Evolutionary conservation across 352 stramenopile species (phyloP), one percentile per base, ranked within the genome.

Genomic region (Lagenidium giganteum): DNA sequence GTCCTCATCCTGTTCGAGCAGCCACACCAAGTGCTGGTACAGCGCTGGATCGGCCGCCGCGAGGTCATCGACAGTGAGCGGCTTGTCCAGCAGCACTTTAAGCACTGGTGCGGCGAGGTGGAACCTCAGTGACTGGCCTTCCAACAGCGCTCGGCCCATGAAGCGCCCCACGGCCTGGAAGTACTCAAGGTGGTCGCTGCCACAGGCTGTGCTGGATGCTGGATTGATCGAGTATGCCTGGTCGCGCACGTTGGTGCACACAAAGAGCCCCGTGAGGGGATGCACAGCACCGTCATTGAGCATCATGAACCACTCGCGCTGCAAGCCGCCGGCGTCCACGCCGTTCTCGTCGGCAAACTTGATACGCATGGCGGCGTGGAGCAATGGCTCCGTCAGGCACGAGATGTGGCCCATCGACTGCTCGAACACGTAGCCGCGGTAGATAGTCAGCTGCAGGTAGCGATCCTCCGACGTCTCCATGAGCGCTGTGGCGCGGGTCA

Each of bases 111-210:
- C 61, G 3, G 64, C 64, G 4, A 91, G 51, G 6, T 58, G 61
- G 20, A 67, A 70, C 1, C 48, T 42, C 14, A 89, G 47, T 24
- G 86, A 44, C 25, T 80, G 69, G 21, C 79, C 74, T 33, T 87
- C 72, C 12, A 92, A 55, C 5, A 94, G 46, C 16, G 79, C 71
- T 35, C 89, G 87, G 32, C 72, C 76, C 17, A 94, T 24, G 5
- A 92, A 25, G 3, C 81, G 65, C 3, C 74, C 72, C 29, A 78
- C 70, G 14, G 57, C 62, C 2, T 64, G 59, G 41, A 76, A 83
- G 32, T 93, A 86, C 13, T 73, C 42, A 39, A 88, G 32, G 42
- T 85, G 57, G 28, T 74, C 57, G 11, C 8, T 13, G 50, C 17
- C 16, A 73, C 57, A 5, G 54, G 20, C 24, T 13, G 29, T 37